phyloP scores from a whole-genome alignment of 129 eudicot species.

The Mikania micrantha region DNA sequence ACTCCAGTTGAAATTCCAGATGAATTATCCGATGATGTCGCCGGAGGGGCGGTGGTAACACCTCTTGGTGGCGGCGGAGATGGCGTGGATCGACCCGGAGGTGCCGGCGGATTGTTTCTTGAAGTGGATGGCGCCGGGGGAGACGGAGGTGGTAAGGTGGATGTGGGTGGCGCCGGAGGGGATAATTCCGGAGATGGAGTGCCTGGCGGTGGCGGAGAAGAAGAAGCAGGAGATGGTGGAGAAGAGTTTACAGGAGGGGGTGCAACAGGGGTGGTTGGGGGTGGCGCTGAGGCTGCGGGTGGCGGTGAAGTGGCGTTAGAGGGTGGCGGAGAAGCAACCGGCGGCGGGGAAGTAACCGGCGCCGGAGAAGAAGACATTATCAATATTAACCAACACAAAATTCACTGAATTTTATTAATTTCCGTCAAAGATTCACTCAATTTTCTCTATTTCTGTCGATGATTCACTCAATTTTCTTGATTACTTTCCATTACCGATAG shows the following conservation, averaged over 20 bases:
- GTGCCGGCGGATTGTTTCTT: no score
- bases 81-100: no score
- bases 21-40: conserved; percentile 25
- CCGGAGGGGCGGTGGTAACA: conserved; percentile 13
- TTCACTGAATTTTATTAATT: no score
- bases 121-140: no score
- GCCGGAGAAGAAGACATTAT: conserved; percentile 54
- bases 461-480: no score
- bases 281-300: conserved; percentile 47
- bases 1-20: conserved; percentile 61
- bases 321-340: conserved; percentile 37
- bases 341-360: conserved; percentile 60
- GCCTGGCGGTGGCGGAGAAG: conserved; percentile 42
- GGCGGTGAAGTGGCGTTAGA: conserved; percentile 40
- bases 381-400: no score
- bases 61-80: no score
- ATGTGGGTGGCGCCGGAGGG: conserved; percentile 43
- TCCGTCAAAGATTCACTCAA: no score
- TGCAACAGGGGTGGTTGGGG: conserved; percentile 33
- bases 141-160: conserved; percentile 11
- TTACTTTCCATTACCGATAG: no score
- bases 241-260: conserved; percentile 32
- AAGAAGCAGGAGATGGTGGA: conserved; percentile 38
- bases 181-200: conserved; percentile 26
- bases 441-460: no score